These are phyloP conservation scores for Alnus glutinosa DNA, from an alignment of 306 rosid genomes.

Conservation along the genomic window DNA sequence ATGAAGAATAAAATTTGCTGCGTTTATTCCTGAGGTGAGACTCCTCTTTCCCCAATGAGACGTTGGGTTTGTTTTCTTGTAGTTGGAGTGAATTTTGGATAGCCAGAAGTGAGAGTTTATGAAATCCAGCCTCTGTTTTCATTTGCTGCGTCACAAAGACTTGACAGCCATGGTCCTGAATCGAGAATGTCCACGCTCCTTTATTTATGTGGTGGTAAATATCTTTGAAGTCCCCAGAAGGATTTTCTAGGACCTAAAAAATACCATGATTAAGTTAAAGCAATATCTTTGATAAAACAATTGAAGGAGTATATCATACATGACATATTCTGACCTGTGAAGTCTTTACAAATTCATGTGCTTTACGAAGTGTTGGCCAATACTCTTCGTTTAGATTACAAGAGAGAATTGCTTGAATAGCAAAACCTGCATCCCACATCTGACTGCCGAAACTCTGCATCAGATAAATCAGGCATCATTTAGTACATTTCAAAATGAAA, in stretches of 20 bases:
- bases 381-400: too few relatives aligned
- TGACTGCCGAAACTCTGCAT: constrained; percentile 56
- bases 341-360: constrained; percentile 48
- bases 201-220: constrained; percentile 53
- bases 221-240: background rate
- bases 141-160: constrained; percentile 5
- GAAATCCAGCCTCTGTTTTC: too few relatives aligned
- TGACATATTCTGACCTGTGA: constrained; percentile 48
- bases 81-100: too few relatives aligned
- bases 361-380: too few relatives aligned
- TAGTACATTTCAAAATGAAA: background rate
- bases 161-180: constrained; percentile 59
- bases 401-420: too few relatives aligned
- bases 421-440: background rate
- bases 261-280: background rate
- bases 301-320: background rate
- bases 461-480: background rate
- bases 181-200: constrained; percentile 63
- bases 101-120: too few relatives aligned
- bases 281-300: background rate
- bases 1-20: too few relatives aligned
- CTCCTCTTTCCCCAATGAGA: too few relatives aligned
- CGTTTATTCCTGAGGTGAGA: too few relatives aligned
- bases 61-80: too few relatives aligned
- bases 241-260: constrained; percentile 47